Evolutionary conservation across 768 basidiomycete species (phyloP), one percentile per base, ranked within the genome.

Genomic region (Mycena epipterygia): DNA sequence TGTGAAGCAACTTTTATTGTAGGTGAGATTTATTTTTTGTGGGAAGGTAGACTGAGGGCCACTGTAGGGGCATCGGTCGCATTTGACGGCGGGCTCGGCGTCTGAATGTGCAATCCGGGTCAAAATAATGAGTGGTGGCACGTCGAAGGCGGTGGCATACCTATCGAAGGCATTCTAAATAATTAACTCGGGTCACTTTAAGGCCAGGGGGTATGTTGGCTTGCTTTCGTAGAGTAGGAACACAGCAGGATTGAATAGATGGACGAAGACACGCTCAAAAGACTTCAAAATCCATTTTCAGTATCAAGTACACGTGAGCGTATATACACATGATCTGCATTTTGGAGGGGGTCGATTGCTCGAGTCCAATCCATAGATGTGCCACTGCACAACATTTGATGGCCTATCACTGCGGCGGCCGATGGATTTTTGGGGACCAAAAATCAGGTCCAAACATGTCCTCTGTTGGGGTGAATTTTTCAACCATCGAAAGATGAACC

Each of bases 311-410:
- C 23, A 23, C 16, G 48, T 25, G 16, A 49, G 17, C 44, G 44
- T 46, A 53, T 17, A 55, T 35, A 55, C 53, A 55, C 33, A 33
- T 55, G 53, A 55, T 55, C 53, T 37, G 53, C 35, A 55, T 55
- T 55, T 35, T n/a, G 23, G 53, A 55, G 12, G 53, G 53, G 53
- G 53, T 55, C 53, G 32, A 55, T 55, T 55, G 53, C 53, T 16
- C 19, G 53, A 55, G 21, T 33, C 41, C 11, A 42, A 37, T n/a
- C n/a, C n/a, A n/a, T n/a, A n/a, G n/a, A n/a, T n/a, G n/a, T n/a
- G n/a, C n/a, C n/a, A n/a, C n/a, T n/a, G n/a, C n/a, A n/a, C n/a
- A n/a, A n/a, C n/a, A n/a, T n/a, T n/a, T n/a, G n/a, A n/a, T n/a
- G n/a, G n/a, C n/a, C n/a, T n/a, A n/a, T n/a, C n/a, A n/a, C n/a